A percentile compares a stretch with the other conserved stretches of the same genome.
Evolutionary conservation across 2,329 filamentous ascomycete species (phyloP).

Genomic region (Phaeomoniella chlamydospora): DNA sequence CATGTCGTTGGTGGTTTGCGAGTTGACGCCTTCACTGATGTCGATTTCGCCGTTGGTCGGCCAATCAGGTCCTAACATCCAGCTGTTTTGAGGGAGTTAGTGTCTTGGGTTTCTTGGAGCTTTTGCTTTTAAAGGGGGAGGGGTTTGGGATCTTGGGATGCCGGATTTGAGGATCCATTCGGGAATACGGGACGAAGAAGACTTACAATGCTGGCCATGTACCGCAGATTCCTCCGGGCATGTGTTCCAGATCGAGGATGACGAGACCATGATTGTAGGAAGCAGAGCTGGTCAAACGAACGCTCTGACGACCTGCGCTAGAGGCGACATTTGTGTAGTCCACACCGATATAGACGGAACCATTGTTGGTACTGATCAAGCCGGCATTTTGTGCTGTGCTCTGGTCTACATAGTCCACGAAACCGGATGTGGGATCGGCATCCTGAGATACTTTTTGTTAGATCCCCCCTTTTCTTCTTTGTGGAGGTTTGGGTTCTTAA

Average conservation of each 20-base stretch:
- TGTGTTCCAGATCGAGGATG: constrained; percentile 58
- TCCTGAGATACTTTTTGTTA: no score
- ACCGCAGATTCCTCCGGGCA: constrained; percentile 57
- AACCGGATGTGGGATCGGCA: constrained; percentile 59
- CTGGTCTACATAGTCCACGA: constrained; percentile 53
- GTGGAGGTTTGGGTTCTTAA: no score
- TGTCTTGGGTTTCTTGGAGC: no score
- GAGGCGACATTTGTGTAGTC: constrained; percentile 46
- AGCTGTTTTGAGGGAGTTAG: no score
- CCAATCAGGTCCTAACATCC: constrained; percentile 51
- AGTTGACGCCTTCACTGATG: constrained; percentile 65
- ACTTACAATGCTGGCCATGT: constrained; percentile 55
- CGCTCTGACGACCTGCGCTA: constrained; percentile 49
- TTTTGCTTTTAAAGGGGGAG: no score
- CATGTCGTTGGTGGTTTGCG: constrained; percentile 42
- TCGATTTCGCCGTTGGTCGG: constrained; percentile 61
- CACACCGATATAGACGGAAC: constrained; percentile 53
- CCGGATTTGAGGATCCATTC: no score
- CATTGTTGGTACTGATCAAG: constrained; percentile 42
- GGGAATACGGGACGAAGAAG: background rate
- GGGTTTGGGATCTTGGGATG: no score
- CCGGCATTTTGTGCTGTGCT: constrained; percentile 40
- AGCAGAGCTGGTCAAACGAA: constrained; percentile 54
- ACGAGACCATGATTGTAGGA: constrained; percentile 53
- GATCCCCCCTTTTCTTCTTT: no score